A percentile compares a stretch with the other conserved stretches of the same genome.
These are phyloP conservation scores for Lachancea nothofagi DNA, from an alignment of 805 yeast genomes.

Conservation along the genomic window DNA sequence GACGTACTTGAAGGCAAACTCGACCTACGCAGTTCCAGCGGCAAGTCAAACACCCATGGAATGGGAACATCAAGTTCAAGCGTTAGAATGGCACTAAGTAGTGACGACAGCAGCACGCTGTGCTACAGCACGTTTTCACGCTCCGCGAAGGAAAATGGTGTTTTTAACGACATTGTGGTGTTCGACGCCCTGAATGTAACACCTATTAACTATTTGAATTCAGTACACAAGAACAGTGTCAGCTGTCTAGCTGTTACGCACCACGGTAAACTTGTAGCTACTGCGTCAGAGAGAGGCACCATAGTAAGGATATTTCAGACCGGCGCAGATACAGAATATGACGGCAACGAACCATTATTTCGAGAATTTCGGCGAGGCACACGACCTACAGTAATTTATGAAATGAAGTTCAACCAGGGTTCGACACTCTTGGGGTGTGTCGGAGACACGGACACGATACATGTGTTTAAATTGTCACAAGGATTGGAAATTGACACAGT, in stretches of 20 bases:
- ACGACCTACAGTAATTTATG: conserved; percentile 65
- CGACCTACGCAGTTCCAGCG: conserved; percentile 4
- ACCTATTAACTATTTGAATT: conserved; percentile 51
- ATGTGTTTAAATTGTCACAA: conserved; percentile 67
- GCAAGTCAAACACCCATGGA: neutral
- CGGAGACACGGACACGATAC: conserved; percentile 85
- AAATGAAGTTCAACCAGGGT: conserved; percentile 59
- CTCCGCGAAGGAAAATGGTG: conserved; percentile 30
- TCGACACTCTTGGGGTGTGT: conserved; percentile 69
- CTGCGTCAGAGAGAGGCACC: conserved; percentile 69
- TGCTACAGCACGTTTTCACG: conserved; percentile 27
- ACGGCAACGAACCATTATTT: conserved; percentile 17
- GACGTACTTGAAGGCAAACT: conserved; percentile 36
- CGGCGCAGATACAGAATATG: conserved; percentile 41
- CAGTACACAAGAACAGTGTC: conserved; percentile 30
- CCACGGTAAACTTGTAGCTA: conserved; percentile 57
- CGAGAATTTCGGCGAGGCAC: conserved; percentile 69
- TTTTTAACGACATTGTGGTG: conserved; percentile 47
- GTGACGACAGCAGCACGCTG: conserved; percentile 31
- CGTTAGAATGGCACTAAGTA: conserved; percentile 23
- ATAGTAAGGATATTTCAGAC: conserved; percentile 57
- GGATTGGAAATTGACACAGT: neutral
- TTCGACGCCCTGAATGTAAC: conserved; percentile 71
- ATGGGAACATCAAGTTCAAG: neutral
- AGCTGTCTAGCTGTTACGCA: conserved; percentile 40